Base-by-base conservation (phyloP, 306 rosid species). In the Acacia confusa region DNA sequence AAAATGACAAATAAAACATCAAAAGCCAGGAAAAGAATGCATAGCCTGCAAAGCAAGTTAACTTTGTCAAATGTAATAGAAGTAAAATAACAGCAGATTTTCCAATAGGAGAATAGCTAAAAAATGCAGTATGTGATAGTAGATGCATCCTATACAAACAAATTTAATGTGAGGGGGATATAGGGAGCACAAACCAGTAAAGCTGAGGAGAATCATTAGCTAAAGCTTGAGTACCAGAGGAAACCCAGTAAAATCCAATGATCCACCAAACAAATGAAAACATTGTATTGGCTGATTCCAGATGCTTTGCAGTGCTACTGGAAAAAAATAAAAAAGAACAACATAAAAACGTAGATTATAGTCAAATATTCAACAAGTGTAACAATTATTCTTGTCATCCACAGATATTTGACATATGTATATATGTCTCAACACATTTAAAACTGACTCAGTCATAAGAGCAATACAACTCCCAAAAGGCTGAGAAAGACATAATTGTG, bases 191-290 rank as follows among this genome's bases (percentile, higher is more conserved):
- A 80, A 74, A 95, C 99, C 99, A 95, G 88, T 93, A 95, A 70
- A 95, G 98, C 86, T 82, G 88, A 40, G 98, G 98, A 67, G 99
- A 89, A 73, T 75, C 87, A 4, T 25, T 88, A 32, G 92, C 90
- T 81, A 95, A 83, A 86, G 83, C 11, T 81, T 88, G 94, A 74
- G 91, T 90, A 61, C 90, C 96, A 0, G 97, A 90, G 67, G 99
- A 95, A 40, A 93, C 91, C 99, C 99, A 95, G 82, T 92, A 95
- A 86, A 95, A 95, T 72, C 99, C 99, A 58, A 95, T 84, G 75
- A 95, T 93, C 99, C 99, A 93, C 99, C 99, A 95, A 85, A 93
- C 88, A 81, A 95, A 95, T 30, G 99, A 95, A 82, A 95, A 95
- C 97, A 93, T 89, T 58, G 99, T 93, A 86, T 92, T 95, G 84